Base-by-base conservation (phyloP, 192 early-diverging fungal species). In the Podochytrium sp. region DNA sequence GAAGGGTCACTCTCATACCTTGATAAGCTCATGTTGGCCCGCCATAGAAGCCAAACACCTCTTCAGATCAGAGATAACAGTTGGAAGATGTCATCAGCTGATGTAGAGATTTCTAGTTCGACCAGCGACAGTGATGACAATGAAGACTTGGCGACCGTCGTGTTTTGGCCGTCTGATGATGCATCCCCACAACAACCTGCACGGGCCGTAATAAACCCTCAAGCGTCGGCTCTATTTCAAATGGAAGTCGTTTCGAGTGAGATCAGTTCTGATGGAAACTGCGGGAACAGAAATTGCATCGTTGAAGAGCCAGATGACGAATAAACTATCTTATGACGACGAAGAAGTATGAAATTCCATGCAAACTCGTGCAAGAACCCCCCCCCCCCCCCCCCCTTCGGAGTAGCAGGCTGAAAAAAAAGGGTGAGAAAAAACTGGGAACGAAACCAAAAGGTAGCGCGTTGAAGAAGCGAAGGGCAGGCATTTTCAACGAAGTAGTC, bases 21-120 rank as follows among this genome's bases (percentile, higher is more conserved):
- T 16, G 73, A 74, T 41, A 56, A 63, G 23, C 35, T 74, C 6
- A 27, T 65, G 39, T 62, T 74, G 18, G 43, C 41, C 1, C 20
- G 49, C 7, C 65, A 50, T 1, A 20, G 65, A 10, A 14, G 16
- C 25, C 16, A n/a, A n/a, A n/a, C 55, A 1, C 43, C 43, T 47
- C 10, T 20, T 16, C 43, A 16, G n/a, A 20, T 16, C 10, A 16
- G 10, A 47, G 37, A 67, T 18, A 50, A 25, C 27, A 29, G 12
- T 47, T 12, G 43, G 18, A 20, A 63, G 61, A 29, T 20, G 37
- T 23, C 25, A 63, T 35, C 29, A 18, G n/a, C 65, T 16, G 65
- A 67, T n/a, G 27, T 25, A 40, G n/a, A 34, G 14, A 25, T 40
- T 14, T 23, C 2, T 20, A 32, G 23, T 16, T 29, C 18, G 29